A percentile compares a stretch with the other conserved stretches of the same genome.
These are phyloP conservation scores for Sporothrix luriei DNA, from an alignment of 2,329 filamentous ascomycete genomes.

Conservation along the genomic window DNA sequence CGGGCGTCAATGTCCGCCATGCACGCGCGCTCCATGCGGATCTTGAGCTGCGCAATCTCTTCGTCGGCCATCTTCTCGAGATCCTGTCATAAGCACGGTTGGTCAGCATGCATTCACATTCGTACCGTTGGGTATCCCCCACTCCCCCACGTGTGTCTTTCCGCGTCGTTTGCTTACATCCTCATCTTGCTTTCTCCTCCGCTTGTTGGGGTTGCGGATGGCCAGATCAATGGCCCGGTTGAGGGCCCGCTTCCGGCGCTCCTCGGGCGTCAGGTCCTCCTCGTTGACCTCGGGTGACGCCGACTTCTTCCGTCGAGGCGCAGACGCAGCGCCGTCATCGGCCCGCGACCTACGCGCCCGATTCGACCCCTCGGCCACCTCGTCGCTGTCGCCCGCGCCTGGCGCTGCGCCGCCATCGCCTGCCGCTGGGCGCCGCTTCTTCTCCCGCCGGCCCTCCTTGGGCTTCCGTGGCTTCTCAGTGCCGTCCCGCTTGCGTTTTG, in stretches of 20 bases:
- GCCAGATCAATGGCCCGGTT: slow-evolving; percentile 87
- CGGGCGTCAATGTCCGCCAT: slow-evolving; percentile 83
- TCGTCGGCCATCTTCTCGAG: slow-evolving; percentile 88
- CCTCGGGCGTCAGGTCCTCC: slow-evolving; percentile 78
- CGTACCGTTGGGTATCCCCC: background rate
- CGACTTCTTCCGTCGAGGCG: slow-evolving; percentile 51
- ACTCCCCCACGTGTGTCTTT: no score
- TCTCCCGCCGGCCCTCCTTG: slow-evolving; percentile 70
- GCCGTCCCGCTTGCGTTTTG: slow-evolving; percentile 66
- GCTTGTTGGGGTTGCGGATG: slow-evolving; percentile 75
- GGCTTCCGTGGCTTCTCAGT: slow-evolving; percentile 64
- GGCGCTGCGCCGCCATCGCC: slow-evolving; percentile 55
- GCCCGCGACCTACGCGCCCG: slow-evolving; percentile 42
- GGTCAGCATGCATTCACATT: background rate
- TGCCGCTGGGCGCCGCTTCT: slow-evolving; percentile 55
- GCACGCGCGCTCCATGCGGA: slow-evolving; percentile 88
- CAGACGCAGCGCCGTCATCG: slow-evolving; percentile 47
- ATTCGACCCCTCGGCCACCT: slow-evolving; percentile 44
- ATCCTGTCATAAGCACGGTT: slow-evolving; percentile 58
- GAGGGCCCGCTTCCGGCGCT: slow-evolving; percentile 79
- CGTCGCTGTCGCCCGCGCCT: slow-evolving; percentile 47
- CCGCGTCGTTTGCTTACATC: slow-evolving; percentile 62
- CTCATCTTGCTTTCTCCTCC: slow-evolving; percentile 79
- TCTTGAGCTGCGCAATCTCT: slow-evolving; percentile 83
- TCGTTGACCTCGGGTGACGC: slow-evolving; percentile 66